A percentile compares a stretch with the other conserved stretches of the same genome.
phyloP scores from a whole-genome alignment of 306 rosid genomes.

The Acacia melanoxylon region DNA sequence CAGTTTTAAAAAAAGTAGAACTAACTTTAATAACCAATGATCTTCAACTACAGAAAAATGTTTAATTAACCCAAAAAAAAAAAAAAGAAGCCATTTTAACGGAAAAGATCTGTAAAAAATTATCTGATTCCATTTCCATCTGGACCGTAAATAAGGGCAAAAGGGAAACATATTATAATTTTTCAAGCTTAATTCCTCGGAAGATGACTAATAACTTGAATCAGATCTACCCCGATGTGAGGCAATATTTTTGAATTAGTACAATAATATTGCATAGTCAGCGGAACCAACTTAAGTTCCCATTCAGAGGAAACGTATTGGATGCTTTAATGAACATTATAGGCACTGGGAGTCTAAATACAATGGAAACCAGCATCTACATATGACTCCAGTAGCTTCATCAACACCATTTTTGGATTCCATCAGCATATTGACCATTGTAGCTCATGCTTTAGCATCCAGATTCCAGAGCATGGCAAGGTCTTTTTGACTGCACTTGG shows the following conservation, averaged over 20 bases:
- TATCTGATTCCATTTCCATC: background rate
- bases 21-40: background rate
- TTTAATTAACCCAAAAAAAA: no score
- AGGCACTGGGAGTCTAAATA: background rate
- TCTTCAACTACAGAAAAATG: no score
- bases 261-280: background rate
- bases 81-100: no score
- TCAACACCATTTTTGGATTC: background rate
- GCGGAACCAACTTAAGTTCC: background rate
- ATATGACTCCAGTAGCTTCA: conserved; percentile 2
- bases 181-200: no score
- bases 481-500: background rate
- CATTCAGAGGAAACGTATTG: background rate
- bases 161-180: no score
- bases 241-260: background rate
- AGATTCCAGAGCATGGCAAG: conserved; percentile 3
- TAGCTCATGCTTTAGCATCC: background rate
- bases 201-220: background rate
- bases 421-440: conserved; percentile 4
- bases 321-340: background rate
- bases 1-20: background rate
- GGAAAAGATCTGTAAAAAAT: no score
- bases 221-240: background rate
- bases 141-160: no score
- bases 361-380: background rate